Conservation (phyloP, 352 stramenopile genomes). For the Plasmopara muralis region DNA sequence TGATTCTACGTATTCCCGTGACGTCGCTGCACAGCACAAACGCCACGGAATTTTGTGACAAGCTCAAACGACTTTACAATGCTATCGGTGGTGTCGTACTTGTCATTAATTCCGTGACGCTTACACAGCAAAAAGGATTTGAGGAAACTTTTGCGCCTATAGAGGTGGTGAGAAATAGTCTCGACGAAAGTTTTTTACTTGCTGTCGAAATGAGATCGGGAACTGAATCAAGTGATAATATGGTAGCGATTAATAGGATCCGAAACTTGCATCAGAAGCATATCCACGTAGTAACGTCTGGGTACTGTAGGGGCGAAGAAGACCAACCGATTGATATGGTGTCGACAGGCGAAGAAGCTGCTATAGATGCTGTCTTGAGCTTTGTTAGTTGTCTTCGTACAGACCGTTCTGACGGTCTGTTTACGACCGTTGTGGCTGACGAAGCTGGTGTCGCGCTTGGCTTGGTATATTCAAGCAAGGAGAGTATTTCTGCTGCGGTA, state of each 20-base stretch:
- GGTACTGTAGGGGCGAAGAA: slow-evolving; percentile 23
- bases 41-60: slow-evolving; percentile 21
- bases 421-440: slow-evolving; percentile 92
- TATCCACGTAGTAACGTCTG: slow-evolving; percentile 46
- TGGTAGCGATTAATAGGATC: slow-evolving; percentile 35
- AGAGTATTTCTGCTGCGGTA: slow-evolving; percentile 88
- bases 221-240: slow-evolving; percentile 1
- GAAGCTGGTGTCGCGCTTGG: slow-evolving; percentile 83
- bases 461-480: slow-evolving; percentile 92
- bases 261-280: slow-evolving; percentile 53
- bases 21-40: slow-evolving; percentile 17
- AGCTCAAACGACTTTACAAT: slow-evolving; percentile 32
- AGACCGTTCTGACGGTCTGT: slow-evolving; percentile 88
- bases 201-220: slow-evolving; percentile 38
- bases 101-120: slow-evolving; percentile 19
- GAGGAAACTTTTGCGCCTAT: slow-evolving; percentile 27
- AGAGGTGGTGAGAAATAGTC: slow-evolving; percentile 28
- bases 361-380: slow-evolving; percentile 31
- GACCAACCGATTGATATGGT: slow-evolving; percentile 14
- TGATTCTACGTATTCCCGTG: slow-evolving; percentile 56
- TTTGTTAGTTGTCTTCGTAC: slow-evolving; percentile 83
- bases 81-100: slow-evolving; percentile 43
- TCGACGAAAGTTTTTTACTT: slow-evolving; percentile 50
- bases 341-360: slow-evolving; percentile 2
- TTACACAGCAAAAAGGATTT: slow-evolving; percentile 20